Percentiles rank a stretch among this genome's conserved stretches.
Conservation (phyloP, 164 flowering plant genomes). For the Macadamia integrifolia region DNA sequence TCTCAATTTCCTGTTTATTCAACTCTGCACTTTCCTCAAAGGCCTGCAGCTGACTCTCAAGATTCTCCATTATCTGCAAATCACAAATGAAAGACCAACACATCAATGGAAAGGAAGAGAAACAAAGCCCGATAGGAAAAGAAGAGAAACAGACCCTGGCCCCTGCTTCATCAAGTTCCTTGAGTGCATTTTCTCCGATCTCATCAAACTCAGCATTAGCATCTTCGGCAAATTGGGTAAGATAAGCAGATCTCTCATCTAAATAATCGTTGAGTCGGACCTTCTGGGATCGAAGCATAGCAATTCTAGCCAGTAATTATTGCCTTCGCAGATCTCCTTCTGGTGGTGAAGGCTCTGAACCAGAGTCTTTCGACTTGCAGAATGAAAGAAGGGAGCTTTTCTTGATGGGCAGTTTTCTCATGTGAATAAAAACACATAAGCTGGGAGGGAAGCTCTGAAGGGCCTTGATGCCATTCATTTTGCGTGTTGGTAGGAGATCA, state of each 20-base stretch:
- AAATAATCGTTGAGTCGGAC: slow-evolving; percentile 73
- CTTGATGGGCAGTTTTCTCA: slow-evolving; percentile 18
- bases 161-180: slow-evolving; percentile 69
- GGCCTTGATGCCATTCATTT: too few species aligned
- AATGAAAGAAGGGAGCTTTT: slow-evolving; percentile 27
- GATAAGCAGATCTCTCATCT: slow-evolving; percentile 66
- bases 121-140: background rate
- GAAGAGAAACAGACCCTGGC: slow-evolving; percentile 43
- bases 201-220: slow-evolving; percentile 75
- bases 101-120: slow-evolving; percentile 7
- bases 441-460: slow-evolving; percentile 28
- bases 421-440: slow-evolving; percentile 17
- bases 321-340: slow-evolving; percentile 69
- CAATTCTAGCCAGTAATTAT: slow-evolving; percentile 69
- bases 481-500: too few species aligned
- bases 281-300: slow-evolving; percentile 76
- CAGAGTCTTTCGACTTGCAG: slow-evolving; percentile 46
- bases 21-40: slow-evolving; percentile 61
- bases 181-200: slow-evolving; percentile 69
- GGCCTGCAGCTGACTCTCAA: slow-evolving; percentile 64
- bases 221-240: slow-evolving; percentile 75
- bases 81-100: slow-evolving; percentile 19
- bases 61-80: slow-evolving; percentile 71
- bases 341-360: slow-evolving; percentile 26
- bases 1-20: slow-evolving; percentile 50